Evolutionary conservation across 2,329 filamentous ascomycete genomes (phyloP).

Genomic region (Penicillium olsonii): DNA sequence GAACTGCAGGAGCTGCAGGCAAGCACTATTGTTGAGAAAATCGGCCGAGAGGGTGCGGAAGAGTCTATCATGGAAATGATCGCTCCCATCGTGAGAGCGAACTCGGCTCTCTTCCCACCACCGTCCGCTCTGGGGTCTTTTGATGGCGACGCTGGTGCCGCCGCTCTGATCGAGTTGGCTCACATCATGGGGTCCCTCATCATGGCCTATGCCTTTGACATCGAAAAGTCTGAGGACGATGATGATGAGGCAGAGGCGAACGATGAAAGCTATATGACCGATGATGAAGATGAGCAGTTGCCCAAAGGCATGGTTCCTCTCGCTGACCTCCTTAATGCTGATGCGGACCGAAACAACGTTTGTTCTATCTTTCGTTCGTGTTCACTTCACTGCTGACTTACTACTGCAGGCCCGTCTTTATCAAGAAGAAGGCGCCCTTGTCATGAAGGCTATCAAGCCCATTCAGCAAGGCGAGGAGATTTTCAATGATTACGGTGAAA

Average conservation of each 20-base stretch:
- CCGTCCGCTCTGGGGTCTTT: slow-evolving; percentile 42
- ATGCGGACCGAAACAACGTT: slow-evolving; percentile 79
- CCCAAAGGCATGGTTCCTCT: slow-evolving; percentile 86
- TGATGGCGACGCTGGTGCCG: slow-evolving; percentile 42
- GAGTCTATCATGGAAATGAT: slow-evolving; percentile 63
- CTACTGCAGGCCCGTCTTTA: slow-evolving; percentile 56
- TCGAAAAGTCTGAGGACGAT: slow-evolving; percentile 61
- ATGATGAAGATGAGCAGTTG: slow-evolving; percentile 66
- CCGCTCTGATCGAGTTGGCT: slow-evolving; percentile 58
- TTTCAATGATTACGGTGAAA: slow-evolving; percentile 84
- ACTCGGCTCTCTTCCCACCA: slow-evolving; percentile 46
- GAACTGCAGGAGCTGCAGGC: slow-evolving; percentile 75
- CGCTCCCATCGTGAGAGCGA: slow-evolving; percentile 51
- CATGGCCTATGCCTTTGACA: slow-evolving; percentile 91
- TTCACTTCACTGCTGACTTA: slow-evolving; percentile 3
- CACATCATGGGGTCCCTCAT: slow-evolving; percentile 85
- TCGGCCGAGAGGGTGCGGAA: slow-evolving; percentile 73
- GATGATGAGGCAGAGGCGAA: slow-evolving; percentile 57
- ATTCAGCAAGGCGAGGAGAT: slow-evolving; percentile 75
- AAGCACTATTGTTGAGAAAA: slow-evolving; percentile 72
- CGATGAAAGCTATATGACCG: slow-evolving; percentile 55
- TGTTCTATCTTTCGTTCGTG: slow-evolving; percentile 23
- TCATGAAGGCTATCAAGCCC: slow-evolving; percentile 69
- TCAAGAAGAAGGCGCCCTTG: slow-evolving; percentile 61
- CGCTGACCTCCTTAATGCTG: slow-evolving; percentile 86